These are phyloP conservation scores for Cystobasidium sp. DNA, from an alignment of 1,284 basidiomycete species.

Conservation along the genomic window DNA sequence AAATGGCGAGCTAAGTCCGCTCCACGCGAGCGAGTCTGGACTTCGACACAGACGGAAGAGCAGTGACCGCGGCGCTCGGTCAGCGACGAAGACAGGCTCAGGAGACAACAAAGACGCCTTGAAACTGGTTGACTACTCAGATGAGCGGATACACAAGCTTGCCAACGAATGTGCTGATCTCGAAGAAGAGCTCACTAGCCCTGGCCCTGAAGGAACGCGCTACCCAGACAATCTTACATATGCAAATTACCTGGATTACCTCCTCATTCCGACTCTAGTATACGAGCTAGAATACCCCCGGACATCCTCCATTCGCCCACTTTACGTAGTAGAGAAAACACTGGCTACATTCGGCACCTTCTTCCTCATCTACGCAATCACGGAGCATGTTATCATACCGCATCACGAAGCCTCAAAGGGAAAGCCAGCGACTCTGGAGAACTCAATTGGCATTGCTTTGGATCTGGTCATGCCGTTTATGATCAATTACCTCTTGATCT, in stretches of 20 bases:
- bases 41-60: slow-evolving; percentile 7
- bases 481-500: slow-evolving; percentile 73
- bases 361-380: slow-evolving; percentile 77
- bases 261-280: slow-evolving; percentile 87
- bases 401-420: slow-evolving; percentile 62
- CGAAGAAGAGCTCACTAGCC: slow-evolving; percentile 74
- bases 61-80: slow-evolving; percentile 19
- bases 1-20: slow-evolving; percentile 9
- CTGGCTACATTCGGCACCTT: slow-evolving; percentile 95
- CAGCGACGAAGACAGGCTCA: background rate
- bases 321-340: slow-evolving; percentile 93
- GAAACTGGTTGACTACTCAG: slow-evolving; percentile 61
- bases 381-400: slow-evolving; percentile 81
- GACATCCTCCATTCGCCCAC: slow-evolving; percentile 80
- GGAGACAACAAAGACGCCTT: slow-evolving; percentile 29
- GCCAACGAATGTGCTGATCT: slow-evolving; percentile 78
- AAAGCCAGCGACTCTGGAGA: slow-evolving; percentile 64
- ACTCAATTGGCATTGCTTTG: slow-evolving; percentile 74
- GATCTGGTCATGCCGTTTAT: slow-evolving; percentile 94
- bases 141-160: slow-evolving; percentile 68
- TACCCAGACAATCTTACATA: slow-evolving; percentile 88
- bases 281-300: slow-evolving; percentile 96
- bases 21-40: background rate
- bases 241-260: slow-evolving; percentile 84
- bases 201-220: slow-evolving; percentile 65